Conservation (phyloP, 768 basidiomycete species). For the Tricholoma sp. region DNA sequence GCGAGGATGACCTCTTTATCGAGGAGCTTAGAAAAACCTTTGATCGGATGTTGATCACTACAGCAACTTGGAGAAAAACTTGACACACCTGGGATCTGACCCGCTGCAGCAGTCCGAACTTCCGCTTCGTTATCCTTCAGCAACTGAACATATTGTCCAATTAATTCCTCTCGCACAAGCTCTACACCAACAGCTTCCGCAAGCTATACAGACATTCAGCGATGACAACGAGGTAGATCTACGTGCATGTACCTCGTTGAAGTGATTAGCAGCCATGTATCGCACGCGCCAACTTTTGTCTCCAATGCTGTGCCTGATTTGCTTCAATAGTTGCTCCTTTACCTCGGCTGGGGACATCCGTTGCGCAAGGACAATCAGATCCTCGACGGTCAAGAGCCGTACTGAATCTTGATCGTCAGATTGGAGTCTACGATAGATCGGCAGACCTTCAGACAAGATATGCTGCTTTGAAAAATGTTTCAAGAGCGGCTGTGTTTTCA, state of each 20-base stretch:
- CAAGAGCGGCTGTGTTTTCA: slow-evolving; percentile 57
- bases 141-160: slow-evolving; percentile 87
- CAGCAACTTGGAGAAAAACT: background rate
- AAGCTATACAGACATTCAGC: slow-evolving; percentile 43
- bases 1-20: slow-evolving; percentile 93
- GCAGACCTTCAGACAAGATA: slow-evolving; percentile 81
- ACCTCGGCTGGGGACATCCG: slow-evolving; percentile 84
- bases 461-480: slow-evolving; percentile 76
- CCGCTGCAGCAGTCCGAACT: slow-evolving; percentile 92
- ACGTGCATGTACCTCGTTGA: slow-evolving; percentile 70
- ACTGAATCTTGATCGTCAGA: slow-evolving; percentile 98
- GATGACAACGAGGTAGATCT: background rate
- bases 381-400: slow-evolving; percentile 90
- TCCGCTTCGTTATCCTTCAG: slow-evolving; percentile 99
- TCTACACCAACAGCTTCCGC: slow-evolving; percentile 88
- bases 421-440: slow-evolving; percentile 90
- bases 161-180: slow-evolving; percentile 90
- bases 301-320: slow-evolving; percentile 81
- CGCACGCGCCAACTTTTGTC: slow-evolving; percentile 99
- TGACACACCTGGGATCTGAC: slow-evolving; percentile 87
- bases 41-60: background rate
- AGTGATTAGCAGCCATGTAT: slow-evolving; percentile 97
- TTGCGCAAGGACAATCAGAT: slow-evolving; percentile 88
- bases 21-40: slow-evolving; percentile 91
- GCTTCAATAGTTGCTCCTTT: slow-evolving; percentile 82